Evolutionary conservation across 345 rosid species (phyloP).

Genomic region (Firmiana major): DNA sequence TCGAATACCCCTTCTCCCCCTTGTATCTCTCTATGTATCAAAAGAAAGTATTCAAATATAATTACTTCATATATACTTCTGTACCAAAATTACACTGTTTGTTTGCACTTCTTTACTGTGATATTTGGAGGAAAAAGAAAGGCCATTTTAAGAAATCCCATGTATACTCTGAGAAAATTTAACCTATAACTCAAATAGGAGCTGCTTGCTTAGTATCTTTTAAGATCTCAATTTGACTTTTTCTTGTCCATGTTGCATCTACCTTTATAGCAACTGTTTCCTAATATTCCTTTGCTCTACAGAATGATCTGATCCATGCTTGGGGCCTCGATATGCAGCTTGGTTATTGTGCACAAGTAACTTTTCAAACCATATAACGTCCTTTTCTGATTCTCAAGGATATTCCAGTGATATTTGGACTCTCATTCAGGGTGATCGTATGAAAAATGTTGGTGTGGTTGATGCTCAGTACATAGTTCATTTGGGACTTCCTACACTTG

Average conservation of each 20-base stretch:
- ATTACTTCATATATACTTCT: not conserved
- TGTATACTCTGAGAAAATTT: not conserved
- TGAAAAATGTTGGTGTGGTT: conserved; percentile 82
- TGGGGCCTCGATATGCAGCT: conserved; percentile 93
- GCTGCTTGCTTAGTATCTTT: conserved; percentile 33
- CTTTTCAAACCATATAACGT: conserved; percentile 3
- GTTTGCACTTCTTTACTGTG: not conserved
- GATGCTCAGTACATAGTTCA: conserved; percentile 87
- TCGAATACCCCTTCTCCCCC: no score
- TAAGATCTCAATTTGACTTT: not conserved
- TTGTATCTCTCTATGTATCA: no score
- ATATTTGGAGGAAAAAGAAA: not conserved
- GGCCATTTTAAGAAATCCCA: not conserved
- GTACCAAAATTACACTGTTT: not conserved
- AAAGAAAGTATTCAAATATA: not conserved
- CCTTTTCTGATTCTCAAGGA: not conserved
- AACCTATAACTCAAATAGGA: not conserved
- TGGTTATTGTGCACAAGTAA: conserved; percentile 89
- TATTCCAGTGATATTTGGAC: conserved; percentile 6
- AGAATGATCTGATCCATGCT: conserved; percentile 93
- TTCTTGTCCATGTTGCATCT: not conserved
- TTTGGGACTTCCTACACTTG: conserved; percentile 79
- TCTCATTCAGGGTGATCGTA: conserved; percentile 70
- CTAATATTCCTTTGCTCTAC: conserved; percentile 12
- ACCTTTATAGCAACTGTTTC: not conserved